Evolutionary conservation across 2,329 filamentous ascomycete species (phyloP).

Genomic region (Colletotrichum siamense): DNA sequence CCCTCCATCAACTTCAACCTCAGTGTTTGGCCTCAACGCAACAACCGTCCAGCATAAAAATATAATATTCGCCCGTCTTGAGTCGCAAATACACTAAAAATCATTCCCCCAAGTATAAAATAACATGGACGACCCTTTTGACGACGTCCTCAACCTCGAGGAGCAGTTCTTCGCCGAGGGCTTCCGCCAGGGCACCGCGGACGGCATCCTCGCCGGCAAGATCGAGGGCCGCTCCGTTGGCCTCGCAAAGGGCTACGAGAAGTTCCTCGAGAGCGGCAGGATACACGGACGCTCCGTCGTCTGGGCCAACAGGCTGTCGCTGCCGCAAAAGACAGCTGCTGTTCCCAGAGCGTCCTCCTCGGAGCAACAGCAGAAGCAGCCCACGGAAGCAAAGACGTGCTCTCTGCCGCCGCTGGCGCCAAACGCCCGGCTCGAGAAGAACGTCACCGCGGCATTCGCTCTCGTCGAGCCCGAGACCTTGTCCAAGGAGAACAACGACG

Average conservation of each 20-base stretch:
- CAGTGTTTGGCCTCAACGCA: not conserved
- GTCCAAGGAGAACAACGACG: conserved; percentile 83
- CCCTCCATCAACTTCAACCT: conserved; percentile 3
- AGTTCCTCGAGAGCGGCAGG: conserved; percentile 81
- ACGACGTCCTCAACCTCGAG: conserved; percentile 65
- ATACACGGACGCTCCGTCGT: conserved; percentile 80
- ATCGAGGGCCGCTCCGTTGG: conserved; percentile 91
- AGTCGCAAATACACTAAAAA: too few species aligned
- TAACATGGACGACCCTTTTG: conserved; percentile 53
- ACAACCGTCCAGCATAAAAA: not conserved
- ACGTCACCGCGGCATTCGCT: conserved; percentile 76
- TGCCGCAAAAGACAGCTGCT: not conserved
- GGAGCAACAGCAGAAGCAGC: not conserved
- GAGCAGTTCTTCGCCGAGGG: conserved; percentile 82
- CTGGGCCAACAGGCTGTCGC: conserved; percentile 76
- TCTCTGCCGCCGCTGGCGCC: conserved; percentile 45
- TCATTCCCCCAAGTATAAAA: too few species aligned
- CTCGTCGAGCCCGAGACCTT: conserved; percentile 81
- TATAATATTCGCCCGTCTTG: too few species aligned
- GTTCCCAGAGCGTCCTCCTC: not conserved
- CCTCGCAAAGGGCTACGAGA: conserved; percentile 91
- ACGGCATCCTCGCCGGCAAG: conserved; percentile 79
- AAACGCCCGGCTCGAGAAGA: conserved; percentile 75
- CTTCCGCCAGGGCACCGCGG: conserved; percentile 74
- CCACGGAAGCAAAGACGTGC: conserved; percentile 9